A percentile compares a stretch with the other conserved stretches of the same genome.
Conservation (phyloP, 2,329 filamentous ascomycete genomes). For the Diplodia mutila region DNA sequence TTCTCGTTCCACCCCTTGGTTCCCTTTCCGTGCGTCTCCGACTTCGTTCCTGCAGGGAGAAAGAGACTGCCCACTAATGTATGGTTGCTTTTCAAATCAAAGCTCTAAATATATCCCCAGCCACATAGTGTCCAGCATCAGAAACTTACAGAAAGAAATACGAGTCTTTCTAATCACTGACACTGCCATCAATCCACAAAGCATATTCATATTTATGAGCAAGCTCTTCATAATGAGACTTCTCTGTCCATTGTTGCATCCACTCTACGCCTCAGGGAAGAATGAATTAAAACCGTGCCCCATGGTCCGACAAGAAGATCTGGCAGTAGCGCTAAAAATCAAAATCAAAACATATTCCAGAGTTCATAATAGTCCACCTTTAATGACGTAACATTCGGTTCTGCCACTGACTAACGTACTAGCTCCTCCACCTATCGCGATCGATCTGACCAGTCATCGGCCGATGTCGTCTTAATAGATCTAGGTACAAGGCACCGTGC, state of each 20-base stretch:
- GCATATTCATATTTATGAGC: no score
- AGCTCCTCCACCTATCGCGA: not conserved
- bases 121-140: not conserved
- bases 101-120: not conserved
- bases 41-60: not conserved
- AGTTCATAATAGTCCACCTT: not conserved
- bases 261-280: not conserved
- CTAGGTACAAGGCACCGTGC: not conserved
- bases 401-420: not conserved
- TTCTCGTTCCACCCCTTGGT: not conserved
- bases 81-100: not conserved
- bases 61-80: not conserved
- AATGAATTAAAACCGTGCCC: not conserved
- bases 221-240: not conserved
- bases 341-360: not conserved
- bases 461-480: not conserved
- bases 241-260: not conserved
- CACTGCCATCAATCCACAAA: not conserved
- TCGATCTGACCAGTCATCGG: not conserved
- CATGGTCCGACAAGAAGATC: not conserved
- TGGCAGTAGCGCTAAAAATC: not conserved
- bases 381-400: not conserved
- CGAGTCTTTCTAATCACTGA: no score
- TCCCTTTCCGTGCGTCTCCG: not conserved
- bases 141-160: not conserved